A percentile compares a stretch with the other conserved stretches of the same genome.
phyloP scores from a whole-genome alignment of 1,284 basidiomycete genomes.

The Naganishia cerealis region DNA sequence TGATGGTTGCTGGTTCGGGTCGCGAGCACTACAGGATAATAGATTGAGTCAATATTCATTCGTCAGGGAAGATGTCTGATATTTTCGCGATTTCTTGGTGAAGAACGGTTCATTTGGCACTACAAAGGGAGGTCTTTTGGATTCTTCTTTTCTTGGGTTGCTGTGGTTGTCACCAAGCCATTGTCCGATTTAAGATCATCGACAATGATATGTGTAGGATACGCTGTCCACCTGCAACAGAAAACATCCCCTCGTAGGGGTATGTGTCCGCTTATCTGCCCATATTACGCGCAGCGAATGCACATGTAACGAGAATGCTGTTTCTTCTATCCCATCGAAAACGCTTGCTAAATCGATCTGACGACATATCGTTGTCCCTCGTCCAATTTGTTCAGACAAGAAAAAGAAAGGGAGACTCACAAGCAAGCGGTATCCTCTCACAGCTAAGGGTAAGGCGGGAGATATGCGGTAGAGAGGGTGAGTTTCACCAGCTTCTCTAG shows the following conservation, averaged over 20 bases:
- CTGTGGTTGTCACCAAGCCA: background rate
- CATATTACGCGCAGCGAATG: background rate
- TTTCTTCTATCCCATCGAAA: background rate
- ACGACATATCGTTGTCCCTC: no score
- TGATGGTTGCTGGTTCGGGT: slow-evolving; percentile 82
- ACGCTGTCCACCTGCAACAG: background rate
- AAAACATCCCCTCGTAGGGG: background rate
- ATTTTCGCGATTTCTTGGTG: background rate
- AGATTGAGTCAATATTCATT: background rate
- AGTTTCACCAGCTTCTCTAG: slow-evolving; percentile 23
- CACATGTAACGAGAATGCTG: background rate
- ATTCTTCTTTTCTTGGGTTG: background rate
- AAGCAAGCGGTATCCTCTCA: slow-evolving; percentile 33
- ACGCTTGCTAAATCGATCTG: background rate
- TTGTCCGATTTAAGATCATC: background rate
- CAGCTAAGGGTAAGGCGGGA: slow-evolving; percentile 28
- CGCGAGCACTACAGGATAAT: slow-evolving; percentile 71
- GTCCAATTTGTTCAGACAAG: background rate
- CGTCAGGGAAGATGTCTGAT: background rate
- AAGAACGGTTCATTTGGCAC: background rate
- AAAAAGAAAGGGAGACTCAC: slow-evolving; percentile 13
- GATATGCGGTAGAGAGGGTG: slow-evolving; percentile 17
- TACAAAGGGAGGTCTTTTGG: background rate
- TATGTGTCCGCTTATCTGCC: background rate
- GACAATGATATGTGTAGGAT: background rate